Conservation (phyloP, 306 rosid species). For the Benincasa hispida region DNA sequence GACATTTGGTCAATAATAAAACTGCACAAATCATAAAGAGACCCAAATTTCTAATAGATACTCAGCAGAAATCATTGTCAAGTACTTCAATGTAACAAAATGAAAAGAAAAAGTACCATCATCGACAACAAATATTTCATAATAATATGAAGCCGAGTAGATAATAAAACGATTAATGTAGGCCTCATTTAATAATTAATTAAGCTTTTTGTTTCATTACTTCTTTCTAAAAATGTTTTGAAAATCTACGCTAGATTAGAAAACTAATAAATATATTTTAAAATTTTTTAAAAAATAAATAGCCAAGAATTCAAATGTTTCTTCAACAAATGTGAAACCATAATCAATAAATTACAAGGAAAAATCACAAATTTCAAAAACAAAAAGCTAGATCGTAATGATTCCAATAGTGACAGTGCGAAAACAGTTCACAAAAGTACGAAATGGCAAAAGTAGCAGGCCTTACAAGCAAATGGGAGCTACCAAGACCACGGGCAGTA, state of each 20-base stretch:
- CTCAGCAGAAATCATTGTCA: background rate
- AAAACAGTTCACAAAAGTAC: background rate
- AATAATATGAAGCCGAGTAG: background rate
- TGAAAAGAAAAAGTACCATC: background rate
- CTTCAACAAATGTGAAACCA: too few species aligned
- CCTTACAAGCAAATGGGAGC: conserved; percentile 43
- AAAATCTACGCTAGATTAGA: too few species aligned
- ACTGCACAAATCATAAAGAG: background rate
- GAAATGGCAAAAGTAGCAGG: conserved; percentile 9
- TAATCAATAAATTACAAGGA: background rate
- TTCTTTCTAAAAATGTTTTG: too few species aligned
- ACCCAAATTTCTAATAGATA: background rate
- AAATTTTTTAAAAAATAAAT: too few species aligned
- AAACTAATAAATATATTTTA: too few species aligned
- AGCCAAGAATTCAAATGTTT: too few species aligned
- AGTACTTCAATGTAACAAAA: background rate
- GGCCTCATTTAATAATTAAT: too few species aligned
- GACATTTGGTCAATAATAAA: background rate
- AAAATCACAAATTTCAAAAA: too few species aligned
- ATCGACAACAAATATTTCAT: background rate
- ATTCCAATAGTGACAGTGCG: background rate
- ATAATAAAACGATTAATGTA: background rate
- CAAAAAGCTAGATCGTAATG: background rate
- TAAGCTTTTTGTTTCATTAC: too few species aligned
- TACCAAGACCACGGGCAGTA: conserved; percentile 65